phyloP scores from a whole-genome alignment of 2,329 filamentous ascomycete genomes.

The Cordyceps javanica region DNA sequence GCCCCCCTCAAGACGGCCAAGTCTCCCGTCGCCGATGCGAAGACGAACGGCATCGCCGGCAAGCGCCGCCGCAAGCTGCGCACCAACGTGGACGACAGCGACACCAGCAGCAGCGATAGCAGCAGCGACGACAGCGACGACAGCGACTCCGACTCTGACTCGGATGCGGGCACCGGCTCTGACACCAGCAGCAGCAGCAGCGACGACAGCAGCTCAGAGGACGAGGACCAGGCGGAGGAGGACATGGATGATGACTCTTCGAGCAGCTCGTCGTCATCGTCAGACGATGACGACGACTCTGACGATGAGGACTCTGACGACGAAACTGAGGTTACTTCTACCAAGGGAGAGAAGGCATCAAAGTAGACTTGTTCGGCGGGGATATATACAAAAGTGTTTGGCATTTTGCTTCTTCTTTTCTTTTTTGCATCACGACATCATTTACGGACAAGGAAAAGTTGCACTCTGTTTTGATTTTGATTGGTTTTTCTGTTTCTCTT shows the following conservation, averaged over 20 bases:
- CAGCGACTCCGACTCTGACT: constrained; percentile 32
- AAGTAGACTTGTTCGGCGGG: constrained; percentile 7
- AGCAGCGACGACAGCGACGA: constrained; percentile 31
- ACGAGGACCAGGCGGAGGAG: constrained; percentile 10
- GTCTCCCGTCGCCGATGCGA: constrained; percentile 30
- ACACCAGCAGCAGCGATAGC: constrained; percentile 31
- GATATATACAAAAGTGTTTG: constrained; percentile 5
- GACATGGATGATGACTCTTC: constrained; percentile 26
- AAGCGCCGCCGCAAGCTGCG: constrained; percentile 49
- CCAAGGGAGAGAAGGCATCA: constrained; percentile 6
- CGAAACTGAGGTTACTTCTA: constrained; percentile 13
- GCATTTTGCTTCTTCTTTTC: background rate
- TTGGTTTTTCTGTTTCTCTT: too few relatives aligned
- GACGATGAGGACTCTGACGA: constrained; percentile 30
- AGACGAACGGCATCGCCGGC: constrained; percentile 40
- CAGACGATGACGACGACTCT: constrained; percentile 29
- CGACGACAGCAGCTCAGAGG: constrained; percentile 9
- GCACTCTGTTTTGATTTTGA: background rate
- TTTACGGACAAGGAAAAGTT: constrained; percentile 2
- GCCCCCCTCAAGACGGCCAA: background rate
- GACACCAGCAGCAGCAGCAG: constrained; percentile 11
- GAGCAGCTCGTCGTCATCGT: constrained; percentile 37
- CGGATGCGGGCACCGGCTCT: constrained; percentile 15
- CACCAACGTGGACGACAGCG: constrained; percentile 36
- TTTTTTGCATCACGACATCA: background rate